Evolutionary conservation across 2,329 filamentous ascomycete species (phyloP), one percentile per base, ranked within the genome.

Genomic region (Colletotrichum sp.): DNA sequence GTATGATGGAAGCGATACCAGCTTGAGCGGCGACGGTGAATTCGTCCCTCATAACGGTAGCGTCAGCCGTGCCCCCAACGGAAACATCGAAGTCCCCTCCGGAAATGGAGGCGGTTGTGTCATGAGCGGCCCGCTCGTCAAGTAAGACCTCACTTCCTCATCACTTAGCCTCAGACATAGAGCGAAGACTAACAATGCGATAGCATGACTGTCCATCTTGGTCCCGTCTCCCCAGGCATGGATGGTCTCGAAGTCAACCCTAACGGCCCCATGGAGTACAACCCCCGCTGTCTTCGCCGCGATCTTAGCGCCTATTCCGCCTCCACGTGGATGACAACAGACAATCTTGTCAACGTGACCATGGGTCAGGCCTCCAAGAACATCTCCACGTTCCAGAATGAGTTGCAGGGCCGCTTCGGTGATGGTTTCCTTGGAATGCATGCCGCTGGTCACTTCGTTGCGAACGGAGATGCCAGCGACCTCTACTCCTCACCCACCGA

Each of bases 1-100:
- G 29, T 86, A 85, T 76, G 85, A 87, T 66, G 86, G 86, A 44
- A 86, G 82, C 67, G 83, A 82, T 2, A 82, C 80, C 69, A 85
- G 83, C 15, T 80, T 87, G 77, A 83, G 83, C 15, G 84, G 85
- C n/a, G 83, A 87, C 61, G 86, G 86, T 7, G 83, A 71, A 13
- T 80, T 80, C 70, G 79, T 85, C 70, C 65, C 80, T 55, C 79
- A 80, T 29, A 78, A 81, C 32, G 79, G 71, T 34, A 69, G 77
- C 78, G 55, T 76, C 22, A 76, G 78, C 36, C 69, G 63, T 27
- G 77, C 79, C 8, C 72, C 72, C 16, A 67, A 62, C 30, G 79
- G 82, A 6, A 72, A 80, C n/a, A 79, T 86, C 49, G 71, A 76
- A 3, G 65, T 87, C 1, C 82, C 85, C 16, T 77, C 82, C 5